These are phyloP conservation scores for Annona squamosa DNA, from an alignment of 164 flowering plant species.

Conservation along the genomic window DNA sequence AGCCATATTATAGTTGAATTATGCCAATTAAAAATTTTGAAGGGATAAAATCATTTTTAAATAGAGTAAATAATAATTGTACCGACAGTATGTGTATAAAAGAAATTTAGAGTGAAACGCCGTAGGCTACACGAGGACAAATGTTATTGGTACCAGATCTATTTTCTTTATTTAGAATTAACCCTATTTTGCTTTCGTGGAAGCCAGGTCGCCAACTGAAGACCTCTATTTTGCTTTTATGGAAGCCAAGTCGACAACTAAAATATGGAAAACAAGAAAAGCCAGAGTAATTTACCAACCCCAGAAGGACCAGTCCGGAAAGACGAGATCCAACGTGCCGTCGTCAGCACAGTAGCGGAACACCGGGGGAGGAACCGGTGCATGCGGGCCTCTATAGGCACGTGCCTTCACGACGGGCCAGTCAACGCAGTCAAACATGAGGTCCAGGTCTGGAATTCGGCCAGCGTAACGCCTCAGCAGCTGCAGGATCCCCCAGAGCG, in stretches of 20 bases:
- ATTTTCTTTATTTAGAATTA: no score
- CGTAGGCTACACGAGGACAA: no score
- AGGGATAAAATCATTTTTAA: no score
- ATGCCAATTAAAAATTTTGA: no score
- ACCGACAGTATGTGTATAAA: no score
- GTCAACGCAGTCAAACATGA: constrained; percentile 41
- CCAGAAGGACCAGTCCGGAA: constrained; percentile 74
- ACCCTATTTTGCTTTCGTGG: no score
- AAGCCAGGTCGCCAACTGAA: no score
- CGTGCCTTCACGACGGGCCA: constrained; percentile 19
- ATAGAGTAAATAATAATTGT: no score
- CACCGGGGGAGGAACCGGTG: constrained; percentile 29
- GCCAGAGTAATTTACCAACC: constrained; percentile 46
- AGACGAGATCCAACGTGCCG: constrained; percentile 26
- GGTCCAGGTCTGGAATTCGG: constrained; percentile 37
- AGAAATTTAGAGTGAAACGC: no score
- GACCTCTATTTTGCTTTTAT: no score
- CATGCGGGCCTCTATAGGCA: constrained; percentile 2
- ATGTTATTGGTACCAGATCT: no score
- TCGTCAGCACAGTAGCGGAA: constrained; percentile 35
- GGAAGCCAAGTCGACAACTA: not conserved
- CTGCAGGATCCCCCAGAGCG: constrained; percentile 54
- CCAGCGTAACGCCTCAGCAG: constrained; percentile 41
- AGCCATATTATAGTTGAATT: no score
- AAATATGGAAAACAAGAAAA: not conserved